These are phyloP conservation scores for Wickerhamomyces strasburgensis DNA, from an alignment of 805 yeast species.

Conservation along the genomic window DNA sequence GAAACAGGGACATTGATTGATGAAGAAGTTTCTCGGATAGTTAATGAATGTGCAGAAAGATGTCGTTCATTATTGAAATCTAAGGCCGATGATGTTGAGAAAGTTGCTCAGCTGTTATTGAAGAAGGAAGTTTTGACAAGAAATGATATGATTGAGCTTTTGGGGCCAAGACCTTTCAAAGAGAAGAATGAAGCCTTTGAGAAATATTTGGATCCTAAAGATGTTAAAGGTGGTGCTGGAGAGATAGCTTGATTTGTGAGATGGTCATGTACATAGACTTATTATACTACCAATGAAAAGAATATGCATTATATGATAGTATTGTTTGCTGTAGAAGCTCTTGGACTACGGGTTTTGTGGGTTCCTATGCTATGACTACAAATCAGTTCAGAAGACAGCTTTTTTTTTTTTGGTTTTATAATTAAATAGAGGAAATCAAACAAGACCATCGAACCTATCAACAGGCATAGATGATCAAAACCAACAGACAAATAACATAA, in stretches of 20 bases:
- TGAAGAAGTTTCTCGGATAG: slow-evolving; percentile 72
- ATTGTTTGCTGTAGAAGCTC: too few relatives aligned
- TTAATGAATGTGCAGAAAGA: slow-evolving; percentile 65
- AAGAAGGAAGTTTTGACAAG: slow-evolving; percentile 87
- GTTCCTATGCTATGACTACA: too few relatives aligned
- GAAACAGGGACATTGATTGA: slow-evolving; percentile 80
- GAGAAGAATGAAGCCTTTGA: slow-evolving; percentile 90
- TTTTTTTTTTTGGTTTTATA: too few relatives aligned
- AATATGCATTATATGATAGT: too few relatives aligned
- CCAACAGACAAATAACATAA: too few relatives aligned
- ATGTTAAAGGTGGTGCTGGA: slow-evolving; percentile 9
- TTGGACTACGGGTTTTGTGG: too few relatives aligned
- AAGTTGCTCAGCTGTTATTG: slow-evolving; percentile 83
- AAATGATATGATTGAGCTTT: slow-evolving; percentile 83
- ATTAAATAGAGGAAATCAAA: too few relatives aligned
- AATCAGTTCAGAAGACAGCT: too few relatives aligned
- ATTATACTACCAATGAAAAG: too few relatives aligned
- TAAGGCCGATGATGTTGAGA: slow-evolving; percentile 69
- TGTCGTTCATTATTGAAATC: slow-evolving; percentile 68
- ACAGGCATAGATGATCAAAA: too few relatives aligned
- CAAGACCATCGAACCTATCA: too few relatives aligned
- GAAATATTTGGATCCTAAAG: slow-evolving; percentile 47
- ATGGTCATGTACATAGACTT: slow-evolving; percentile 3
- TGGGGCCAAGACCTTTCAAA: slow-evolving; percentile 90
- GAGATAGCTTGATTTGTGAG: too few relatives aligned